These are phyloP conservation scores for Trichaptum fuscoviolaceum DNA, from an alignment of 768 basidiomycete genomes.

Conservation along the genomic window DNA sequence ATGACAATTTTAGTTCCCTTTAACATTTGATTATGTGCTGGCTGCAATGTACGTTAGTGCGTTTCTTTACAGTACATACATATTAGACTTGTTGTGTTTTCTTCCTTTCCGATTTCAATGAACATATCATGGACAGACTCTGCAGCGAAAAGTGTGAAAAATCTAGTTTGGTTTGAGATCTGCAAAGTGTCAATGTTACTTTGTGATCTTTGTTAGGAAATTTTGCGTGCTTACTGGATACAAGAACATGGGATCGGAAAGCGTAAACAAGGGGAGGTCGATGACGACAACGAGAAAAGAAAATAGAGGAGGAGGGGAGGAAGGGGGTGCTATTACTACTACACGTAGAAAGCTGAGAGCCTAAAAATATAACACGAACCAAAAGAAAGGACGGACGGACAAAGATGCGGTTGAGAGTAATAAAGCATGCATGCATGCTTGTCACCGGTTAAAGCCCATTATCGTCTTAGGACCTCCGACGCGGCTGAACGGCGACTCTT, in stretches of 20 bases:
- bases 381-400: background rate
- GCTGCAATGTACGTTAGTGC: background rate
- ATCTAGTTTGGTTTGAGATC: background rate
- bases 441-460: constrained; percentile 64
- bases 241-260: background rate
- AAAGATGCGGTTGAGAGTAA: background rate
- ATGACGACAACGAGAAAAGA: too few relatives aligned
- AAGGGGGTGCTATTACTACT: background rate
- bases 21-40: background rate
- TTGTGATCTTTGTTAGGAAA: background rate
- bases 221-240: background rate
- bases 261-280: background rate
- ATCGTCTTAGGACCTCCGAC: constrained; percentile 59
- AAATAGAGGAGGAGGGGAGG: background rate
- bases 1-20: background rate
- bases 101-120: background rate
- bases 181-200: background rate
- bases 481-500: constrained; percentile 64
- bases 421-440: too few relatives aligned
- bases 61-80: background rate
- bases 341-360: background rate
- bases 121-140: background rate
- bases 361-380: background rate
- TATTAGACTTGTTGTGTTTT: background rate
- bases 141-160: background rate